These are phyloP conservation scores for Aspergillus caelatus DNA, from an alignment of 2,329 filamentous ascomycete species.

Conservation along the genomic window DNA sequence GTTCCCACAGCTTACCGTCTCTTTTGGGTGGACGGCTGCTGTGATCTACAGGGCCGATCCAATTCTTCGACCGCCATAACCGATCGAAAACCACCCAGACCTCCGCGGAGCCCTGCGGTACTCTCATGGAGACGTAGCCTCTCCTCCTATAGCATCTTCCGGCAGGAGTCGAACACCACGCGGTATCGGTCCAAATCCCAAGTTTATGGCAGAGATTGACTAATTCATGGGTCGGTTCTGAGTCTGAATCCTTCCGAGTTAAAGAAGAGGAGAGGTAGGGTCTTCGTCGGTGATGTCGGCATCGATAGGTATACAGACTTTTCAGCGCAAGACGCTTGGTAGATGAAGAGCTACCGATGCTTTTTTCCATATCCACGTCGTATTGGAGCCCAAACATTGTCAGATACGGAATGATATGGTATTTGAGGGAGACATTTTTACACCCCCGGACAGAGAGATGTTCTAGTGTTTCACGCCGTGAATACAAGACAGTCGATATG, in stretches of 20 bases:
- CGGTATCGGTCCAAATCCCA: conserved; percentile 64
- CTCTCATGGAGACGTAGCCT: conserved; percentile 60
- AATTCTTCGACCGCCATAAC: conserved; percentile 62
- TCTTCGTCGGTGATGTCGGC: conserved; percentile 62
- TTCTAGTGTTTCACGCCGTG: conserved; percentile 57
- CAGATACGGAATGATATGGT: conserved; percentile 64
- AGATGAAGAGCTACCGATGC: conserved; percentile 32
- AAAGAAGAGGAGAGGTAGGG: conserved; percentile 62
- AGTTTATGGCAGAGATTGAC: conserved; percentile 62
- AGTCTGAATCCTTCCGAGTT: conserved; percentile 60
- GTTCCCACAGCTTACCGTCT: conserved; percentile 60
- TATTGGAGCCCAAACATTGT: conserved; percentile 50
- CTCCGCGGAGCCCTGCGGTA: conserved; percentile 57
- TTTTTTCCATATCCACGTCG: conserved; percentile 49
- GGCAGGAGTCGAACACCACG: conserved; percentile 63
- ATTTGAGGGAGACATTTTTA: conserved; percentile 67
- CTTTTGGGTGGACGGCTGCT: conserved; percentile 34
- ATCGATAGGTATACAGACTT: conserved; percentile 64
- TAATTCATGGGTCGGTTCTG: conserved; percentile 62
- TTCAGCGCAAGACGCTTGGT: conserved; percentile 55
- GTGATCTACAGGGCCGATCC: conserved; percentile 52
- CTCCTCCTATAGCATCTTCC: conserved; percentile 59
- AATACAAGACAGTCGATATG: conserved; percentile 57
- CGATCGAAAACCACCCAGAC: conserved; percentile 66
- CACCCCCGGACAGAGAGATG: conserved; percentile 65